phyloP scores from a whole-genome alignment of 129 eudicot genomes.

The Gnaphalium uliginosum region DNA sequence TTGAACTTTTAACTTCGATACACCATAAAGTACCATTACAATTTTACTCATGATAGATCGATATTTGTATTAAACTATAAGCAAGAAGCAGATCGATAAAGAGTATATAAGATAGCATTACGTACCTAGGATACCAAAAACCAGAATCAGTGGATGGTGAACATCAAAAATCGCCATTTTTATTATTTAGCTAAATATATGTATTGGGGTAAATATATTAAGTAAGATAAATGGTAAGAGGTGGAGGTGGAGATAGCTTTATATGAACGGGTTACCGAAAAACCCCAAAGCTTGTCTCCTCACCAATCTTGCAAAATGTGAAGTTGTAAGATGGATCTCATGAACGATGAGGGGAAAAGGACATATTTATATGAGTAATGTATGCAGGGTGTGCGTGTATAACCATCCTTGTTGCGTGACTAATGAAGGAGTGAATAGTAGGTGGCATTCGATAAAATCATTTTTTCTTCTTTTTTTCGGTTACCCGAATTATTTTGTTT shows the following conservation, averaged over 20 bases:
- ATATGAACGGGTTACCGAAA: slow-evolving; percentile 21
- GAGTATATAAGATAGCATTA: not conserved
- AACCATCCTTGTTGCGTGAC: slow-evolving; percentile 71
- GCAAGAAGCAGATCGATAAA: not conserved
- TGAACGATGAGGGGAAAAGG: slow-evolving; percentile 13
- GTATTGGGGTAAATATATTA: not conserved
- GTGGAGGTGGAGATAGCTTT: slow-evolving; percentile 27
- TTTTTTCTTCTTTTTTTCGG: slow-evolving; percentile 29
- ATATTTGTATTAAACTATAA: not conserved
- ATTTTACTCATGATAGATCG: not conserved
- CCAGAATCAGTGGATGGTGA: slow-evolving; percentile 55
- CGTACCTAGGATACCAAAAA: slow-evolving; percentile 69
- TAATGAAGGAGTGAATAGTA: slow-evolving; percentile 42
- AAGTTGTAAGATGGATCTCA: slow-evolving; percentile 14
- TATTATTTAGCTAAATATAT: not conserved
- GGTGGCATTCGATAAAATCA: slow-evolving; percentile 58
- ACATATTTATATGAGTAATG: slow-evolving; percentile 37
- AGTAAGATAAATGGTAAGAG: not conserved
- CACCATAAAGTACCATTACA: not conserved
- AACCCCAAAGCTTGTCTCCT: slow-evolving; percentile 24
- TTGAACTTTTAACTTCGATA: not conserved
- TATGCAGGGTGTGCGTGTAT: slow-evolving; percentile 11
- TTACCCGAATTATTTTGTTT: not conserved
- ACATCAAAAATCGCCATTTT: slow-evolving; percentile 59
- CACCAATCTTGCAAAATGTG: not conserved